A percentile compares a stretch with the other conserved stretches of the same genome.
Evolutionary conservation across 768 basidiomycete species (phyloP).

Genomic region (Leccinum uliginosum): DNA sequence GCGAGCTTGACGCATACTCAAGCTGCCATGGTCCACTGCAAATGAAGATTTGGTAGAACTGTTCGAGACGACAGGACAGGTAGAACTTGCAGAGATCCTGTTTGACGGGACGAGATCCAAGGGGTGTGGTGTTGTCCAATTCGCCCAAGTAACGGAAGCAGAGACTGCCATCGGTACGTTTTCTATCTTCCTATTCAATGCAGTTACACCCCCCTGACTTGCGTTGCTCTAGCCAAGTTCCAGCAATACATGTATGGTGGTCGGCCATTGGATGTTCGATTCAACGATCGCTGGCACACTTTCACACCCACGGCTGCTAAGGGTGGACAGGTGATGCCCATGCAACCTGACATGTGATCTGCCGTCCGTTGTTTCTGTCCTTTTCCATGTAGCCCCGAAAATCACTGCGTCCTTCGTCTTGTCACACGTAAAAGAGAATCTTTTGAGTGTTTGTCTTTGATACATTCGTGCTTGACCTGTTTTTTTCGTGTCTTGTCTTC

Average conservation of each 20-base stretch:
- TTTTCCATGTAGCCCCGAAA: background rate
- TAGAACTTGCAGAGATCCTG: slow-evolving; percentile 91
- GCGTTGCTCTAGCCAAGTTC: slow-evolving; percentile 67
- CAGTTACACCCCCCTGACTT: background rate
- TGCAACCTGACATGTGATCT: slow-evolving; percentile 50
- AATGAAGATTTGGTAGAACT: slow-evolving; percentile 98
- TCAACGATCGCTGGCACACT: slow-evolving; percentile 94
- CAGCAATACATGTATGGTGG: slow-evolving; percentile 95
- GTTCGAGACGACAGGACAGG: slow-evolving; percentile 96
- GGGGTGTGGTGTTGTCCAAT: slow-evolving; percentile 95
- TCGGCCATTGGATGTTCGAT: slow-evolving; percentile 83
- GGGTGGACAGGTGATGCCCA: slow-evolving; percentile 69
- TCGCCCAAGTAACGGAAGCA: slow-evolving; percentile 80
- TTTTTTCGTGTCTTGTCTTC: background rate
- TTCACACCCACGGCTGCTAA: slow-evolving; percentile 87
- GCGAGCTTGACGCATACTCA: background rate
- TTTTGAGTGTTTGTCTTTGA: background rate
- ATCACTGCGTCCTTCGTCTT: background rate
- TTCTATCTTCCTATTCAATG: background rate
- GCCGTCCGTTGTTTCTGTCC: background rate
- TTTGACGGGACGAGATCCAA: slow-evolving; percentile 91
- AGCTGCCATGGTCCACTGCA: slow-evolving; percentile 99
- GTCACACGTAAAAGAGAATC: background rate
- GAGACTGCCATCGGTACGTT: slow-evolving; percentile 85
- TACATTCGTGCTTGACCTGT: background rate